Conservation (phyloP, 257 asterid species). For the Jaltomata sinuosa region DNA sequence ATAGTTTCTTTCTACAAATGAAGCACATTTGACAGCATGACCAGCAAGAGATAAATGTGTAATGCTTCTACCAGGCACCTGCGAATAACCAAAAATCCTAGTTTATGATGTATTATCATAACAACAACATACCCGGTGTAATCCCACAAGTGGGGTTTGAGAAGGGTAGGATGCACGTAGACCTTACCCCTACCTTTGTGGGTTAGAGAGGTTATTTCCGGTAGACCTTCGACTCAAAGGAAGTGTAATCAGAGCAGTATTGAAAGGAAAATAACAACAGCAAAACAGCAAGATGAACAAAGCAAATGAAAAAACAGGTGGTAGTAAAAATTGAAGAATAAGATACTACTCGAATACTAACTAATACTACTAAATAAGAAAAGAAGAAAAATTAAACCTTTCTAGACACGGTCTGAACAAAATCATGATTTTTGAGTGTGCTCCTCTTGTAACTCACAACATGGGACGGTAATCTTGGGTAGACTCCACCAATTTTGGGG, state of each 20-base stretch:
- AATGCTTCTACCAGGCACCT: constrained; percentile 16
- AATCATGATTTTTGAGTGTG: constrained; percentile 9
- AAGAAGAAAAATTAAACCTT: constrained; percentile 21
- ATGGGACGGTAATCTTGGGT: constrained; percentile 14
- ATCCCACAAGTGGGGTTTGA: background rate
- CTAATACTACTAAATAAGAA: background rate
- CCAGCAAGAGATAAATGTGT: constrained; percentile 5
- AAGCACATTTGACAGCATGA: constrained; percentile 12
- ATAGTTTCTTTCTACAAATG: constrained; percentile 40
- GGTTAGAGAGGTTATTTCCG: background rate
- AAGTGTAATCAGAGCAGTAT: background rate
- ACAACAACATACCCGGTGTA: background rate
- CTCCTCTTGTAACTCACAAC: constrained; percentile 5
- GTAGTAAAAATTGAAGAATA: background rate
- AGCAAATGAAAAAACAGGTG: background rate
- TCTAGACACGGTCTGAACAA: constrained; percentile 5
- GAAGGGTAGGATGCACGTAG: background rate
- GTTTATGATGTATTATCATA: background rate
- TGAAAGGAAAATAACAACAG: background rate
- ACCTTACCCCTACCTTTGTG: background rate
- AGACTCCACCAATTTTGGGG: constrained; percentile 11
- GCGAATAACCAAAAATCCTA: background rate
- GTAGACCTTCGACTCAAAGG: background rate
- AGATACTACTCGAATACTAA: background rate
- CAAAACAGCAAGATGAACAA: background rate